These are phyloP conservation scores for Diplodia scrobiculata DNA, from an alignment of 2,329 filamentous ascomycete genomes.

Conservation along the genomic window DNA sequence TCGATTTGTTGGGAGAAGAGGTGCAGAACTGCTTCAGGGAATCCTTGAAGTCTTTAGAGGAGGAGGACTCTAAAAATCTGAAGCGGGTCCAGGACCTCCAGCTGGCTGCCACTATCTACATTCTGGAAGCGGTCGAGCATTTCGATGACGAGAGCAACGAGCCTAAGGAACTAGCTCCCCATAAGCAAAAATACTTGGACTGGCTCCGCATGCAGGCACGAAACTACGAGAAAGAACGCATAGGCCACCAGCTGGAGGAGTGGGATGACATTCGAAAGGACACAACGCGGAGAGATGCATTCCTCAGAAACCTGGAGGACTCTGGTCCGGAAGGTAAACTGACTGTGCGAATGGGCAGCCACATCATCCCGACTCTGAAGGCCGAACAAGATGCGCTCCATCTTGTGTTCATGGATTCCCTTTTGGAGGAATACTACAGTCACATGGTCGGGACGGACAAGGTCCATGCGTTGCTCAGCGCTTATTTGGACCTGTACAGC, in stretches of 20 bases:
- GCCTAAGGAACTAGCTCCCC: background rate
- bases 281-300: slow-evolving; percentile 5
- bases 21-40: slow-evolving; percentile 21
- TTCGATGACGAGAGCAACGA: background rate
- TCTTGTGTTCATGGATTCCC: slow-evolving; percentile 22
- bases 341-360: slow-evolving; percentile 21
- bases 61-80: background rate
- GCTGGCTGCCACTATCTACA: slow-evolving; percentile 12
- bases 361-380: slow-evolving; percentile 20
- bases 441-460: slow-evolving; percentile 9
- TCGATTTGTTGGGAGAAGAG: slow-evolving; percentile 21
- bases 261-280: slow-evolving; percentile 22
- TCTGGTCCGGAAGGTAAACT: slow-evolving; percentile 4
- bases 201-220: slow-evolving; percentile 23
- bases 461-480: background rate
- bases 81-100: slow-evolving; percentile 21
- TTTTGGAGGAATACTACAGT: slow-evolving; percentile 25
- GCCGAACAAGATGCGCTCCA: slow-evolving; percentile 21
- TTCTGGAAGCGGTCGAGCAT: slow-evolving; percentile 8
- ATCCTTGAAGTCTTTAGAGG: background rate
- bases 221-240: slow-evolving; percentile 15
- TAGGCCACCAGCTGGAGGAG: slow-evolving; percentile 6
- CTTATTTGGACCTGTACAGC: slow-evolving; percentile 4
- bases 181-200: slow-evolving; percentile 24
- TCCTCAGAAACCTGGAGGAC: slow-evolving; percentile 1